These are phyloP conservation scores for Scenedesmus sp. DNA, from an alignment of 163 green algal species.

Conservation along the genomic window DNA sequence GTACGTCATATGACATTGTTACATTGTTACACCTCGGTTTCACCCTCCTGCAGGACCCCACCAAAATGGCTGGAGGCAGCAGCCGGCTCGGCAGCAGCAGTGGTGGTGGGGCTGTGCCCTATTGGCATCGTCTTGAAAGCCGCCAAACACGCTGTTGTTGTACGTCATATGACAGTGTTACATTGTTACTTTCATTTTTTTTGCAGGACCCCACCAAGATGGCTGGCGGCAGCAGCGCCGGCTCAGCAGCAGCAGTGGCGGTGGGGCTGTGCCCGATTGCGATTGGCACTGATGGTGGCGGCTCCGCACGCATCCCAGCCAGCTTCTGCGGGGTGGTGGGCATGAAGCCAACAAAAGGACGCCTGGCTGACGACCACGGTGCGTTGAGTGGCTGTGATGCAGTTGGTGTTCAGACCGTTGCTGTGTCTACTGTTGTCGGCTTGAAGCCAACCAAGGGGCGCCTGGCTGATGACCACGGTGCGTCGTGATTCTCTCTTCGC, in stretches of 20 bases:
- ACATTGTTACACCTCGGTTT: background rate
- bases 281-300: conserved; percentile 21
- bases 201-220: conserved; percentile 58
- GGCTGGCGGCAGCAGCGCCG: conserved; percentile 68
- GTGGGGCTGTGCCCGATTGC: conserved; percentile 72
- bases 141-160: too few species aligned
- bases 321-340: conserved; percentile 73
- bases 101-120: conserved; percentile 71
- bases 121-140: conserved; percentile 54
- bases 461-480: too few species aligned
- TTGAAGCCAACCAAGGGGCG: conserved; percentile 62
- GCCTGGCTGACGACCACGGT: conserved; percentile 14
- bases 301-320: conserved; percentile 68
- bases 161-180: background rate
- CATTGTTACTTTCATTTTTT: background rate
- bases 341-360: conserved; percentile 65
- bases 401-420: conserved; percentile 52
- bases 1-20: background rate
- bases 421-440: conserved; percentile 66
- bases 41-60: conserved; percentile 56
- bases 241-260: conserved; percentile 71
- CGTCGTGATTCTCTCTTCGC: too few species aligned
- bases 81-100: conserved; percentile 69
- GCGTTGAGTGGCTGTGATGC: background rate
- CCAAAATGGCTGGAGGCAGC: conserved; percentile 64